Evolutionary conservation across 2,329 filamentous ascomycete genomes (phyloP), one percentile per base, ranked within the genome.

Genomic region (Rachicladosporium sp.): DNA sequence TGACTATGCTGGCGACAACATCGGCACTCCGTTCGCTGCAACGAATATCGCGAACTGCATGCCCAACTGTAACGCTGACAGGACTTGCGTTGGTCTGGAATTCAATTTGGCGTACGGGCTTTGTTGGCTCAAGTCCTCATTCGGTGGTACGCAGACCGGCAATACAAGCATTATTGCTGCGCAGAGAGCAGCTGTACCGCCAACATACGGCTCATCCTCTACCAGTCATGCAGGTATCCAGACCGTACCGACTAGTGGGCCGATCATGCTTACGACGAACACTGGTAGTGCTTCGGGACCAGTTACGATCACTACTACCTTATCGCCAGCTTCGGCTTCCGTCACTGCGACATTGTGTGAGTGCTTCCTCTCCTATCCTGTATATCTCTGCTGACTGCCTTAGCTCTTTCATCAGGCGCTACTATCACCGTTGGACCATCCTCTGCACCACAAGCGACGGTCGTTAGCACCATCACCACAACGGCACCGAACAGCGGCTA

Each of bases 81-180:
- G 40, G 8, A 43, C 42, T 8, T 54, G 50, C 38, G 39, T 42
- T 33, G 51, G 46, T 33, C 44, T 50, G 4, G 33, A 44, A 6
- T 53, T 42, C 34, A 41, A 49, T 29, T 40, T 39, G 2, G 11
- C 8, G 3, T 19, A 38, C 5, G 35, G 39, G 5, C n/a, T 42
- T 7, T 54, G 50, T 34, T 43, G 46, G 23, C 34, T 53, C 33
- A 51, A 53, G 34, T 46, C 44, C 19, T 45, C 50, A 30, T 43
- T 50, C 27, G 35, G 37, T 6, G 43, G 47, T 8, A 31, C 35
- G 23, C 47, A 46, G 27, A 42, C 36, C 6, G 27, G 31, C 1
- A 46, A 46, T 38, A 39, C 41, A 10, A 45, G 30, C 31, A 23
- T 44, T 29, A 46, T 48, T 10, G 42, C 41, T 36, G 47, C 39